phyloP scores from a whole-genome alignment of 202 grass and related monocot genomes.

The Setaria italica region DNA sequence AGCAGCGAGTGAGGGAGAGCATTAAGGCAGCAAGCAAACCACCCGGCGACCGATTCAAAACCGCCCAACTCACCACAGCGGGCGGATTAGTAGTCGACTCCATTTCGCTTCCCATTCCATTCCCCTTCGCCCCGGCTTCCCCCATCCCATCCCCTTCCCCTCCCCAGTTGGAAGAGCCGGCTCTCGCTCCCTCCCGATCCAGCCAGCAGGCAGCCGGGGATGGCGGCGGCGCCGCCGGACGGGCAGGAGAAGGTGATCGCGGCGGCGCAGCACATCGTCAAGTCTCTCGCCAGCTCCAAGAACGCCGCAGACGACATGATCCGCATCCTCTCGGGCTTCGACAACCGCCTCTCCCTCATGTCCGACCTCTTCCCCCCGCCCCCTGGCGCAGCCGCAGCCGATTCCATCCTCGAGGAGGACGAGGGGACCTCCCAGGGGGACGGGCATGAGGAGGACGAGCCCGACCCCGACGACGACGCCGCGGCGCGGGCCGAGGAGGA shows the following conservation, averaged over 20 bases:
- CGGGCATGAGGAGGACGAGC: not conserved
- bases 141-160: not conserved
- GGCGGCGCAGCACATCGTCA: slow-evolving; percentile 84
- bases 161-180: too few relatives aligned
- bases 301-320: slow-evolving; percentile 92
- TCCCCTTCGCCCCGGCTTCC: not conserved
- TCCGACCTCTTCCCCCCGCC: slow-evolving; percentile 60
- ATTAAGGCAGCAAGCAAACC: slow-evolving; percentile 1
- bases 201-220: slow-evolving; percentile 34
- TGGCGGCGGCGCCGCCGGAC: slow-evolving; percentile 65
- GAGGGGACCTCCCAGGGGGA: slow-evolving; percentile 30
- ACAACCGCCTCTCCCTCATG: slow-evolving; percentile 71
- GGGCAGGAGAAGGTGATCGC: slow-evolving; percentile 92
- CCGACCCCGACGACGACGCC: slow-evolving; percentile 38
- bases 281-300: slow-evolving; percentile 84
- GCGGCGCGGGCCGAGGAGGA: slow-evolving; percentile 36
- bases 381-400: not conserved
- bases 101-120: slow-evolving; percentile 40
- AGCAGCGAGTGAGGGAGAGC: not conserved
- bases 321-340: slow-evolving; percentile 78
- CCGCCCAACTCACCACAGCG: slow-evolving; percentile 41
- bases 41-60: slow-evolving; percentile 49
- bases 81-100: slow-evolving; percentile 17
- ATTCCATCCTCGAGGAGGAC: slow-evolving; percentile 13
- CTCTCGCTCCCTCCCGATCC: slow-evolving; percentile 19